A percentile compares a stretch with the other conserved stretches of the same genome.
phyloP scores from a whole-genome alignment of 1,284 basidiomycete genomes.

The Trametes polyzona region DNA sequence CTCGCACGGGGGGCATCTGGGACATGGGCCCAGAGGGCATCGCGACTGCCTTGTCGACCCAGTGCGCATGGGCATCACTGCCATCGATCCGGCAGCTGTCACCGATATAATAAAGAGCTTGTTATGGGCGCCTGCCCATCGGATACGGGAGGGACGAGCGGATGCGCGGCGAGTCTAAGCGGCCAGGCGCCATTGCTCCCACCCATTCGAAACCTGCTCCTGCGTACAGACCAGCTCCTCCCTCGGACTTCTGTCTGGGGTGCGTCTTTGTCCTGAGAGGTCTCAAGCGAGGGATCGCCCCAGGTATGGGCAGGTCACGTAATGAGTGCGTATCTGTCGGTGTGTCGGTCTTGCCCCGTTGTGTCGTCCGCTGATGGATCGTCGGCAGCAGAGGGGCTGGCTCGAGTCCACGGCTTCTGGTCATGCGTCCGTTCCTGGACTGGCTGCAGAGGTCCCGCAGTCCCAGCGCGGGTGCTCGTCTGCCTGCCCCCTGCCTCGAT shows the following conservation, averaged over 20 bases:
- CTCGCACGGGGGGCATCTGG: neutral
- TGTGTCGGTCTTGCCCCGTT: neutral
- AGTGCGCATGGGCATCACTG: neutral
- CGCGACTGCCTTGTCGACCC: neutral
- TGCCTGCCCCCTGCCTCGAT: conserved; percentile 5
- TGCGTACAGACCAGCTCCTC: too few relatives aligned
- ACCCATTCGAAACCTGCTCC: too few relatives aligned
- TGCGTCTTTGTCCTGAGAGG: neutral
- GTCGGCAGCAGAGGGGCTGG: conserved; percentile 20
- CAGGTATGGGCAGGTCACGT: conserved; percentile 7
- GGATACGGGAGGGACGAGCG: neutral
- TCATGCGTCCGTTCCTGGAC: conserved; percentile 17
- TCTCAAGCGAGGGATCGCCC: conserved; percentile 1
- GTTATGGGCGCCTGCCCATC: neutral
- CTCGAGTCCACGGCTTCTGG: conserved; percentile 6
- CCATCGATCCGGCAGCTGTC: neutral
- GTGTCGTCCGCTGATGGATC: conserved; percentile 24
- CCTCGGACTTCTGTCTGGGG: neutral
- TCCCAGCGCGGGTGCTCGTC: neutral
- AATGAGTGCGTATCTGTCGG: conserved; percentile 14
- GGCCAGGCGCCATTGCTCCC: too few relatives aligned
- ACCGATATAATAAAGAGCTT: neutral
- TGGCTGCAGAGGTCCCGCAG: neutral
- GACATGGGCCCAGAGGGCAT: neutral
- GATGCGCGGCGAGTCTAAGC: neutral